Conservation (phyloP, 23 red algal genomes). For the Gracilaria gracilis region DNA sequence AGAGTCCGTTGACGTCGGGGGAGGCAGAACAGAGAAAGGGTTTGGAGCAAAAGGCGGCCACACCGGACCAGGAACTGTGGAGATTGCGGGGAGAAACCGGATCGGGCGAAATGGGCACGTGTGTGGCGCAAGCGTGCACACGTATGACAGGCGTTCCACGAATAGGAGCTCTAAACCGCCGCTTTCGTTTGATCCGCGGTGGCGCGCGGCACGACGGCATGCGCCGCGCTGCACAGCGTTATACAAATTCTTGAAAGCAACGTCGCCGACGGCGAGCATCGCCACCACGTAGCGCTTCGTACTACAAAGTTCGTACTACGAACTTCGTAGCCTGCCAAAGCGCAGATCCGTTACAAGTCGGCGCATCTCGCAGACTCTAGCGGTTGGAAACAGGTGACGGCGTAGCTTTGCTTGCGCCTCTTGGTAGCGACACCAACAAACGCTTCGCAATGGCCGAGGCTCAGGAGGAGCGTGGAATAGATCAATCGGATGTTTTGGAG, state of each 20-base stretch:
- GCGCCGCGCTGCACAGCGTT: not conserved
- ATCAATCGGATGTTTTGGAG: conserved; percentile 89
- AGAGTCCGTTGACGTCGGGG: not conserved
- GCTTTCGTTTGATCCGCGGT: not conserved
- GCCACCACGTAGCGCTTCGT: too few relatives aligned
- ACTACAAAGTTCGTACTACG: too few relatives aligned
- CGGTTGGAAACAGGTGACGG: too few relatives aligned
- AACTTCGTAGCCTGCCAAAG: not conserved
- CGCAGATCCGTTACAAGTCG: conserved; percentile 7
- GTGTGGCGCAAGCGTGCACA: not conserved
- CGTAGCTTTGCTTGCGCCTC: too few relatives aligned
- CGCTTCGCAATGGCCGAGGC: conserved; percentile 29
- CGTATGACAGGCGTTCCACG: not conserved
- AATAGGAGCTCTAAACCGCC: not conserved
- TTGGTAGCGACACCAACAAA: not conserved
- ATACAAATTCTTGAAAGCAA: conserved; percentile 1
- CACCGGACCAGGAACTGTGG: too few relatives aligned
- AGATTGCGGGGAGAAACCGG: not conserved
- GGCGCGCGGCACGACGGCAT: not conserved
- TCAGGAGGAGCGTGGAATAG: conserved; percentile 71
- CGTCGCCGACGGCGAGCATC: not conserved
- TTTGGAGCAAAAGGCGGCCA: too few relatives aligned
- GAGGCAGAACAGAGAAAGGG: not conserved
- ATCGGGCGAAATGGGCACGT: not conserved
- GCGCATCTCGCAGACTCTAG: not conserved